These are phyloP conservation scores for Austroboletus olivaceoglutinosus DNA, from an alignment of 1,284 basidiomycete genomes.

Conservation along the genomic window DNA sequence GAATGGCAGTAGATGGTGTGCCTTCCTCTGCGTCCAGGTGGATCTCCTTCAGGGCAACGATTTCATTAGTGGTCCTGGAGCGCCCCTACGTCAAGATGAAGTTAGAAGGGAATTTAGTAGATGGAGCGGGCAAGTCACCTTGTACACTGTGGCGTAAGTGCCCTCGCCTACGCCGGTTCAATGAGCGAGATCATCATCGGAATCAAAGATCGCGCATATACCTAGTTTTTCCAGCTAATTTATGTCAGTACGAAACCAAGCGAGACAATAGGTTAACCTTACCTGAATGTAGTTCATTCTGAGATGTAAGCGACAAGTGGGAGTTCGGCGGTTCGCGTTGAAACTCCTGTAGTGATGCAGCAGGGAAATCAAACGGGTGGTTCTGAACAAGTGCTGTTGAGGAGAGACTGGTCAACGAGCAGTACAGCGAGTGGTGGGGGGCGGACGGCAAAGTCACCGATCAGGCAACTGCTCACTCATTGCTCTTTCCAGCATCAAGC, in stretches of 20 bases:
- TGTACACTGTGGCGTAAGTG: slow-evolving; percentile 89
- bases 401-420: background rate
- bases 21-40: slow-evolving; percentile 96
- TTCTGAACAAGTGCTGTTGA: background rate
- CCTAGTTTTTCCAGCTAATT: slow-evolving; percentile 34
- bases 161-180: slow-evolving; percentile 59
- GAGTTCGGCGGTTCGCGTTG: background rate
- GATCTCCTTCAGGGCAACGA: slow-evolving; percentile 91
- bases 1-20: slow-evolving; percentile 92
- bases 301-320: background rate
- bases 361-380: slow-evolving; percentile 1
- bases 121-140: slow-evolving; percentile 47
- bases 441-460: slow-evolving; percentile 9
- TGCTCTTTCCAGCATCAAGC: background rate
- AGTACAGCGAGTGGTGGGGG: background rate
- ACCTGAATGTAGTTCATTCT: slow-evolving; percentile 37
- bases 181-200: slow-evolving; percentile 8
- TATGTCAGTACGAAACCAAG: slow-evolving; percentile 10
- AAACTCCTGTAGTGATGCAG: slow-evolving; percentile 3
- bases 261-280: slow-evolving; percentile 1
- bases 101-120: slow-evolving; percentile 4
- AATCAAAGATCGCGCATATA: slow-evolving; percentile 9
- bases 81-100: slow-evolving; percentile 57
- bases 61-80: slow-evolving; percentile 84
- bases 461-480: slow-evolving; percentile 14